Conservation (phyloP, 345 rosid genomes). For the rapeseed (Brassica napus) region Da-Ae NC_063444.1:48048001-48048500, state of each 20-base stretch:
- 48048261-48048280: slow-evolving; percentile 68
- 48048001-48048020: slow-evolving; percentile 26
- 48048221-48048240: slow-evolving; percentile 64
- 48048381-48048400: slow-evolving; percentile 49
- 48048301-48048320: slow-evolving; percentile 61
- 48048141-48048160: slow-evolving; percentile 35
- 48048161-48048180: slow-evolving; percentile 36
- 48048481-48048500: slow-evolving; percentile 81
- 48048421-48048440: slow-evolving; percentile 46
- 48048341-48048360: slow-evolving; percentile 82
- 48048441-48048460: slow-evolving; percentile 75
- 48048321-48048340: slow-evolving; percentile 65
- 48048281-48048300: slow-evolving; percentile 72
- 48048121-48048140: slow-evolving; percentile 39
- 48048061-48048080: slow-evolving; percentile 9
- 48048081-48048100: not conserved
- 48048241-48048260: slow-evolving; percentile 70
- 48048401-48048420: slow-evolving; percentile 50
- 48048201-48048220: slow-evolving; percentile 78
- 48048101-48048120: slow-evolving; percentile 67
- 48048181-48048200: slow-evolving; percentile 74
- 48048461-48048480: slow-evolving; percentile 99
- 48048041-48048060: slow-evolving; percentile 27
- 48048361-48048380: slow-evolving; percentile 60
- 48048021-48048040: not conserved